phyloP scores from a whole-genome alignment of 2,329 filamentous ascomycete species.

The Fusarium palustre region DNA sequence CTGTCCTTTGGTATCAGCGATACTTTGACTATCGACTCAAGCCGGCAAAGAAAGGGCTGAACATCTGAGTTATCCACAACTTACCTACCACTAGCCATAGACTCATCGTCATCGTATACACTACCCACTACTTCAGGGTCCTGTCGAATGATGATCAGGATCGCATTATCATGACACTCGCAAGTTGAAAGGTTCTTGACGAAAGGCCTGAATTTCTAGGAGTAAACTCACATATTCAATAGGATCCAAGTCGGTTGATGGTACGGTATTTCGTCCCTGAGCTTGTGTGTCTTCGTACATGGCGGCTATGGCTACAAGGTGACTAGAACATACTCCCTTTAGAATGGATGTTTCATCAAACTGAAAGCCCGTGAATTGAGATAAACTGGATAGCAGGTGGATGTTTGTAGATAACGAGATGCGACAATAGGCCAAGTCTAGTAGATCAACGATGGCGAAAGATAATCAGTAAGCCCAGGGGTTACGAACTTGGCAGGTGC shows the following conservation, averaged over 20 bases:
- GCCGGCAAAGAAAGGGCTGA: background rate
- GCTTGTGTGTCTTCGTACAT: background rate
- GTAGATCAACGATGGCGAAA: background rate
- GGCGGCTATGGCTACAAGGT: no score
- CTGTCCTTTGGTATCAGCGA: background rate
- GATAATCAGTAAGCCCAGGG: background rate
- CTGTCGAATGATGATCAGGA: slow-evolving; percentile 1
- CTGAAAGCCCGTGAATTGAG: background rate
- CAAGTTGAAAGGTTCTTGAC: background rate
- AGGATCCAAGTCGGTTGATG: background rate
- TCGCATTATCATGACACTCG: no score
- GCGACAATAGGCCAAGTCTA: background rate
- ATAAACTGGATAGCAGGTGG: background rate
- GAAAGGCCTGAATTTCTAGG: background rate
- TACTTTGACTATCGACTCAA: background rate
- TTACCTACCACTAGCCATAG: slow-evolving; percentile 14
- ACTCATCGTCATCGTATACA: slow-evolving; percentile 14
- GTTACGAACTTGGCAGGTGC: background rate
- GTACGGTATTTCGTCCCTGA: background rate
- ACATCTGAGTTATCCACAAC: background rate
- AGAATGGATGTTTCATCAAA: background rate
- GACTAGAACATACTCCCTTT: background rate
- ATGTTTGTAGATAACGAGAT: background rate
- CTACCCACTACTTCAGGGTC: slow-evolving; percentile 28
- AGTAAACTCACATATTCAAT: background rate